Conservation (phyloP, 1,139 yeast species). For the Hansenula sp. region DNA sequence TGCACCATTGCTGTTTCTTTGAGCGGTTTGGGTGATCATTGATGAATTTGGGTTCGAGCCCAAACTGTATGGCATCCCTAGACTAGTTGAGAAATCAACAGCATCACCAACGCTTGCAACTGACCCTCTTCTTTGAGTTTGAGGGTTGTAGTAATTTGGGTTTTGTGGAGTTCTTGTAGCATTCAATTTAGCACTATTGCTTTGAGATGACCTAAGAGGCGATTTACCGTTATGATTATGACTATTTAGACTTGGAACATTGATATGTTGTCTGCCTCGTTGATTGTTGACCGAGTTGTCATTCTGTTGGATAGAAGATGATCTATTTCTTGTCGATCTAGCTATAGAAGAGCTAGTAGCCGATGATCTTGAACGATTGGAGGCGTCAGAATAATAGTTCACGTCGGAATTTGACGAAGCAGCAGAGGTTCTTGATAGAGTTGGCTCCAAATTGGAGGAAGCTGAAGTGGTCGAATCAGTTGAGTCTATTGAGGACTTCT, state of each 20-base stretch:
- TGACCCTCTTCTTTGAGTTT: constrained; percentile 15
- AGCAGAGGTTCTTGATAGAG: neutral
- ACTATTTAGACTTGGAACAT: neutral
- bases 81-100: constrained; percentile 12
- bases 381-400: neutral
- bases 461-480: neutral
- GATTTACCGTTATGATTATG: neutral
- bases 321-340: neutral
- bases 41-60: neutral
- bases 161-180: neutral
- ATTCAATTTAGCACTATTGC: neutral
- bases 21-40: constrained; percentile 3
- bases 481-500: neutral
- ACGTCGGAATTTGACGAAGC: neutral
- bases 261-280: constrained; percentile 2
- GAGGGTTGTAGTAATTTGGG: neutral
- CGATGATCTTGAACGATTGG: constrained; percentile 1
- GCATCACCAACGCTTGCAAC: constrained; percentile 12
- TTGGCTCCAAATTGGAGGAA: neutral
- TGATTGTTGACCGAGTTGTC: neutral
- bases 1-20: constrained; percentile 2
- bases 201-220: neutral
- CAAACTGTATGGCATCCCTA: constrained; percentile 19
- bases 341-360: neutral
- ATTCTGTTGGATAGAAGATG: neutral